These are phyloP conservation scores for Pythium vanterpoolii DNA, from an alignment of 352 stramenopile species.

Conservation along the genomic window DNA sequence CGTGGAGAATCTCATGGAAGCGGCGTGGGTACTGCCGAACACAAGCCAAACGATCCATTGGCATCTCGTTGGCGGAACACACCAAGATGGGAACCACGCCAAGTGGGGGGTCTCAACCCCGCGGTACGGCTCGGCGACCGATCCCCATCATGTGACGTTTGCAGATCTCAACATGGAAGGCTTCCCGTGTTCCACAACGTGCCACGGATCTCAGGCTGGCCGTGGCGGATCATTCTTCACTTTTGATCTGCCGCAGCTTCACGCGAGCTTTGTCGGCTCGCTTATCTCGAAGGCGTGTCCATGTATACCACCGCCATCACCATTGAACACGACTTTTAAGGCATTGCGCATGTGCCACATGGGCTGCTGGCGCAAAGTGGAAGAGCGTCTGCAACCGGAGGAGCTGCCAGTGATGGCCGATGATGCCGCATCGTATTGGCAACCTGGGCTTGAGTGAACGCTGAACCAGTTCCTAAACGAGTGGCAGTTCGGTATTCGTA, in stretches of 20 bases:
- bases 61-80: slow-evolving; percentile 56
- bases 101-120: slow-evolving; percentile 73
- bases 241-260: slow-evolving; percentile 37
- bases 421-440: slow-evolving; percentile 62
- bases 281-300: slow-evolving; percentile 47
- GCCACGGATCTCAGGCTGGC: slow-evolving; percentile 69
- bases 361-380: slow-evolving; percentile 61
- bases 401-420: slow-evolving; percentile 45
- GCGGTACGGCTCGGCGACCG: slow-evolving; percentile 11
- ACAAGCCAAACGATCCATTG: slow-evolving; percentile 45
- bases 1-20: slow-evolving; percentile 75
- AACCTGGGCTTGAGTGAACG: background rate
- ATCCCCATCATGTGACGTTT: slow-evolving; percentile 41
- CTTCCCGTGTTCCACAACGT: slow-evolving; percentile 68
- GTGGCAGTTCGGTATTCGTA: too few relatives aligned
- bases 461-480: too few relatives aligned
- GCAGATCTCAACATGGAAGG: slow-evolving; percentile 82
- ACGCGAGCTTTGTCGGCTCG: slow-evolving; percentile 39
- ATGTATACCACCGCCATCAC: slow-evolving; percentile 25
- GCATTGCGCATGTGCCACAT: slow-evolving; percentile 59
- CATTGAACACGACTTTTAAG: slow-evolving; percentile 30
- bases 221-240: slow-evolving; percentile 73
- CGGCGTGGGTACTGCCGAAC: slow-evolving; percentile 38
- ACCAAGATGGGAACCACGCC: slow-evolving; percentile 60
- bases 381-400: slow-evolving; percentile 27